Conservation (phyloP, 2,329 filamentous ascomycete genomes). For the Polychaeton citri region DNA sequence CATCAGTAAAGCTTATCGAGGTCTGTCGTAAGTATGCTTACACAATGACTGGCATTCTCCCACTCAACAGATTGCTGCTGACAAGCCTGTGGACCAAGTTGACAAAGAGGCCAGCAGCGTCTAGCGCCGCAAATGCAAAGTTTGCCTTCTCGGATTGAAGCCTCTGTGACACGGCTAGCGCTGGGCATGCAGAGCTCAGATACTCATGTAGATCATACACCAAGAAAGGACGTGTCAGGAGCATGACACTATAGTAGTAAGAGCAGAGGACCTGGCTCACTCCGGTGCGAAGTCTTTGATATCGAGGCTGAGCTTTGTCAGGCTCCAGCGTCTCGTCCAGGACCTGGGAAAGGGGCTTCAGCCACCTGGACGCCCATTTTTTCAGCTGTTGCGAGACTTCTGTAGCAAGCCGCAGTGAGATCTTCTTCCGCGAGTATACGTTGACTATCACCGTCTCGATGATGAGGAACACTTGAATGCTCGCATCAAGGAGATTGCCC, state of each 20-base stretch:
- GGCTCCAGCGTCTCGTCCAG: not conserved
- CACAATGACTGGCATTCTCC: constrained; percentile 12
- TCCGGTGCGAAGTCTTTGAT: constrained; percentile 23
- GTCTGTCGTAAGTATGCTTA: constrained; percentile 3
- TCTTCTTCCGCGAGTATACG: constrained; percentile 29
- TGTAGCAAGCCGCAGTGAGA: constrained; percentile 26
- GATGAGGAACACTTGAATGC: constrained; percentile 34
- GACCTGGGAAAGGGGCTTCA: constrained; percentile 16
- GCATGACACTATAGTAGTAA: constrained; percentile 42
- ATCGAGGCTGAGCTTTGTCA: constrained; percentile 2
- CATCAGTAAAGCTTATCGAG: not conserved
- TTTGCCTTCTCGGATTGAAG: constrained; percentile 13
- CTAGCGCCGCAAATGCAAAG: constrained; percentile 16
- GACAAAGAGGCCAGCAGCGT: constrained; percentile 14
- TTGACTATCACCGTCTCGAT: constrained; percentile 35
- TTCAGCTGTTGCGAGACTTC: constrained; percentile 29
- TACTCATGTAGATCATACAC: constrained; percentile 35
- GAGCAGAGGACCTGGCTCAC: constrained; percentile 38
- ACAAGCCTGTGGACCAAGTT: constrained; percentile 11
- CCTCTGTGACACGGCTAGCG: constrained; percentile 3
- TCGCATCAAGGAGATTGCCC: constrained; percentile 20
- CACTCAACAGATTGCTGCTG: constrained; percentile 5
- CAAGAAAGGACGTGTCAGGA: constrained; percentile 40
- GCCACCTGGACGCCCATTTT: constrained; percentile 26
- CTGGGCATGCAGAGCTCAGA: constrained; percentile 13